These are phyloP conservation scores for Penicillium verhagenii DNA, from an alignment of 495 filamentous ascomycete species.

Conservation along the genomic window DNA sequence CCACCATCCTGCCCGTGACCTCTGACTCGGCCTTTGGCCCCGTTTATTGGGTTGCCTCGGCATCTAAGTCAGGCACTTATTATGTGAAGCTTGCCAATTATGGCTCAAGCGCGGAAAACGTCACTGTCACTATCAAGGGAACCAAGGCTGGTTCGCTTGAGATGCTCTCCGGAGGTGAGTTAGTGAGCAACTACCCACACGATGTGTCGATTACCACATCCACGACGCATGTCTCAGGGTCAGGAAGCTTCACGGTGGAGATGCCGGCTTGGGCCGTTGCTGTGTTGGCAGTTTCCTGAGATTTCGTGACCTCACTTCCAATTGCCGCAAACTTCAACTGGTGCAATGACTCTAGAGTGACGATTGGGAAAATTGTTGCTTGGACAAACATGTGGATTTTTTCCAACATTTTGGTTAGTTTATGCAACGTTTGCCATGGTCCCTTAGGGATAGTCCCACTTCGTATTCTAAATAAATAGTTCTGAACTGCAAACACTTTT, in stretches of 20 bases:
- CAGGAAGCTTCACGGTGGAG: slow-evolving; percentile 13
- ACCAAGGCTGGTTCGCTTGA: slow-evolving; percentile 26
- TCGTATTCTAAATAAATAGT: no score
- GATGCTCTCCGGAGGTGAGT: slow-evolving; percentile 23
- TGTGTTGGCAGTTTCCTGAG: slow-evolving; percentile 24
- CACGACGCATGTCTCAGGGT: neutral
- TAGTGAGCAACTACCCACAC: slow-evolving; percentile 23
- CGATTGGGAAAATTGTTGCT: neutral
- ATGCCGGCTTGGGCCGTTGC: slow-evolving; percentile 34
- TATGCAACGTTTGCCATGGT: no score
- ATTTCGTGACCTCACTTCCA: neutral
- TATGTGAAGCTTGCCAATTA: slow-evolving; percentile 38
- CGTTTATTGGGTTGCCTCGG: slow-evolving; percentile 58
- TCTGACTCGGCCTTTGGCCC: slow-evolving; percentile 47
- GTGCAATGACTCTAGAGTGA: neutral
- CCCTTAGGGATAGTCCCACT: no score
- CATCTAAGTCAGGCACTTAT: slow-evolving; percentile 26
- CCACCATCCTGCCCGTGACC: slow-evolving; percentile 50
- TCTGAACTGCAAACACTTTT: no score
- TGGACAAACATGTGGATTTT: neutral
- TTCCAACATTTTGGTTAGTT: neutral
- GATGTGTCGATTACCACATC: slow-evolving; percentile 12
- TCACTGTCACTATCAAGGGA: slow-evolving; percentile 25
- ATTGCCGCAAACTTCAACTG: neutral
- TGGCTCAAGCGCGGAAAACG: slow-evolving; percentile 19